Evolutionary conservation across 768 basidiomycete species (phyloP).

Genomic region (Mycena rosella): DNA sequence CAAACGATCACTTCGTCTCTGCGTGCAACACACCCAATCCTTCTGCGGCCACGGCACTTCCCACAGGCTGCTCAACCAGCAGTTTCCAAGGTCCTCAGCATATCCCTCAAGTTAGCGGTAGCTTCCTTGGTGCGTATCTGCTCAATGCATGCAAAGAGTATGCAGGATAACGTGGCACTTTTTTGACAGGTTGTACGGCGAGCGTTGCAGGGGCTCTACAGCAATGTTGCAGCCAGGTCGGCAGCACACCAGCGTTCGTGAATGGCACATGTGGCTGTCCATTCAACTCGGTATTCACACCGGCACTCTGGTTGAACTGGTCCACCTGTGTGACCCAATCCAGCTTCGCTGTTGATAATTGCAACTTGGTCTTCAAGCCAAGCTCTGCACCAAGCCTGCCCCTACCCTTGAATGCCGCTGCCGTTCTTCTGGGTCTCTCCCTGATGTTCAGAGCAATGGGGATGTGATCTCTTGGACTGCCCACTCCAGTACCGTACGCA

Average conservation of each 20-base stretch:
- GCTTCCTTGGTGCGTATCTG: conserved; percentile 8
- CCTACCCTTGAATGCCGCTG: conserved; percentile 5
- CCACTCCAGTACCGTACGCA: conserved; percentile 9
- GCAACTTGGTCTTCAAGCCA: conserved; percentile 9
- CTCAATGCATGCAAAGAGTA: conserved; percentile 9
- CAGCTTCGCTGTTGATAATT: conserved; percentile 4
- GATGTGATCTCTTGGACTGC: conserved; percentile 4
- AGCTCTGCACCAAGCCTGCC: neutral
- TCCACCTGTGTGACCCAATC: neutral
- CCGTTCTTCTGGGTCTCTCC: conserved; percentile 10
- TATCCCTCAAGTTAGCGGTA: conserved; percentile 10
- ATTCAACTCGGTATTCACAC: conserved; percentile 5
- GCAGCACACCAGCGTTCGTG: conserved; percentile 12
- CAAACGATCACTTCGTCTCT: neutral
- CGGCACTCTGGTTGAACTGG: neutral
- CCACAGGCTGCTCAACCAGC: conserved; percentile 11
- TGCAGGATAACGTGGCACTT: neutral
- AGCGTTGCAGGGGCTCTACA: conserved; percentile 7
- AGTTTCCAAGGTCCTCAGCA: conserved; percentile 9
- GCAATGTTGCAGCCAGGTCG: conserved; percentile 11
- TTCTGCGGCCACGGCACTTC: conserved; percentile 11
- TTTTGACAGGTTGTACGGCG: conserved; percentile 14
- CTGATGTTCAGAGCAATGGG: conserved; percentile 6
- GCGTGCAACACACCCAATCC: conserved; percentile 9
- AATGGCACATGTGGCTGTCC: conserved; percentile 15